phyloP scores from a whole-genome alignment of 495 filamentous ascomycete species.

The Extremus antarcticus region DNA sequence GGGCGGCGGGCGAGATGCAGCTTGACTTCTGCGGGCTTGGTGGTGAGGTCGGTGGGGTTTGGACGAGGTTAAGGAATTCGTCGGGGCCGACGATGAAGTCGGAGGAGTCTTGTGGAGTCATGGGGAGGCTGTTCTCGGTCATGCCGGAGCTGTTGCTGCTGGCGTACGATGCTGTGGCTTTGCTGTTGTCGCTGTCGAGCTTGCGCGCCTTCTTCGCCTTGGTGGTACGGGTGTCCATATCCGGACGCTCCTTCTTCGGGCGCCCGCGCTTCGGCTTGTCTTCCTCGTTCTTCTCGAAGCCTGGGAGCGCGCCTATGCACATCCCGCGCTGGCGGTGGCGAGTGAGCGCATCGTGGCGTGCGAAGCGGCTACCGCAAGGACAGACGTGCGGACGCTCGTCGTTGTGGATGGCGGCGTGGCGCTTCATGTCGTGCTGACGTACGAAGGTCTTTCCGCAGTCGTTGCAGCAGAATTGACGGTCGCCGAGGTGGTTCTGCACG shows the following conservation, averaged over 20 bases:
- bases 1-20: conserved; percentile 5
- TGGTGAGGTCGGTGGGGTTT: conserved; percentile 17
- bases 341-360: conserved; percentile 87
- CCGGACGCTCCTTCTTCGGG: conserved; percentile 33
- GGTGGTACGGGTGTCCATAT: conserved; percentile 25
- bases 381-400: conserved; percentile 88
- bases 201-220: conserved; percentile 25
- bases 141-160: conserved; percentile 9
- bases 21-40: background rate
- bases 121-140: conserved; percentile 13
- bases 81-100: conserved; percentile 13
- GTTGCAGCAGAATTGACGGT: conserved; percentile 83
- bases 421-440: conserved; percentile 90
- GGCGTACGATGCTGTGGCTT: conserved; percentile 5
- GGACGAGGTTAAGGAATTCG: conserved; percentile 14
- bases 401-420: conserved; percentile 91
- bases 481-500: conserved; percentile 92
- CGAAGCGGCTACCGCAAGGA: conserved; percentile 81
- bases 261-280: conserved; percentile 30
- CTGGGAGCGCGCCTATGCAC: conserved; percentile 74
- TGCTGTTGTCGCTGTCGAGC: conserved; percentile 7
- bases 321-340: conserved; percentile 87
- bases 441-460: conserved; percentile 90
- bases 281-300: conserved; percentile 22
- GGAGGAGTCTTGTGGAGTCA: conserved; percentile 13